Base-by-base conservation (phyloP, 2,329 filamentous ascomycete species). In the Phyllachora maydis region DNA sequence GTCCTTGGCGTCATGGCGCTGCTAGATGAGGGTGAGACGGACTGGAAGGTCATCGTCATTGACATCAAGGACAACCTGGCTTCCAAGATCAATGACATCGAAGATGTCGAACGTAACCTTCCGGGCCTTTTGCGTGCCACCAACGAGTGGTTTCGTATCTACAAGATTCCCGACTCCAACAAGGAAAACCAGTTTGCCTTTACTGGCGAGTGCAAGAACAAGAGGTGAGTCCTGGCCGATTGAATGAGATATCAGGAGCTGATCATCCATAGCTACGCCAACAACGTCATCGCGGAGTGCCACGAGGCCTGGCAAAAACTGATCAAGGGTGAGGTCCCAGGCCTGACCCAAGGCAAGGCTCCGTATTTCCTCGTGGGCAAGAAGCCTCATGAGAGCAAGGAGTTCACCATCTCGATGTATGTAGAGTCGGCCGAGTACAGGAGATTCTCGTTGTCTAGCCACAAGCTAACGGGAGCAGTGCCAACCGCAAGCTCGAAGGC, bases 101-200 rank as follows among this genome's bases (percentile, higher is more conserved):
- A 95, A 68, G 88, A 98, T 49, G 88, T 98, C 39, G 88, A 98
- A 69, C 75, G 85, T 47, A 88, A 95, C 62, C 73, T 98, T 28
- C 88, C 88, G 30, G 88, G 88, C 41, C 79, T 98, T 30, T 68
- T 98, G 50, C 77, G 88, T 39, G 88, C 88, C 47, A 95, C 85
- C 49, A 98, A 98, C 49, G 88, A 98, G 65, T 98, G 88, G 88
- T 98, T 98, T 82, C 82, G 88, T 54, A 98, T 98, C 70, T 98
- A 98, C 76, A 98, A 98, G 69, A 98, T 98, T 57, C 88, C 88
- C 48, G 88, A 98, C 49, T 88, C 88, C 65, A 98, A 98, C 82
- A 83, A 85, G 43, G 88, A 98, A 76, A 98, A 98, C 72, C 88
- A 95, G 63, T 98, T 98, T 48, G 88, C 88, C 44, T 98, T 98